phyloP scores from a whole-genome alignment of 78 protist species.

The Ministeria vibrans region DNA sequence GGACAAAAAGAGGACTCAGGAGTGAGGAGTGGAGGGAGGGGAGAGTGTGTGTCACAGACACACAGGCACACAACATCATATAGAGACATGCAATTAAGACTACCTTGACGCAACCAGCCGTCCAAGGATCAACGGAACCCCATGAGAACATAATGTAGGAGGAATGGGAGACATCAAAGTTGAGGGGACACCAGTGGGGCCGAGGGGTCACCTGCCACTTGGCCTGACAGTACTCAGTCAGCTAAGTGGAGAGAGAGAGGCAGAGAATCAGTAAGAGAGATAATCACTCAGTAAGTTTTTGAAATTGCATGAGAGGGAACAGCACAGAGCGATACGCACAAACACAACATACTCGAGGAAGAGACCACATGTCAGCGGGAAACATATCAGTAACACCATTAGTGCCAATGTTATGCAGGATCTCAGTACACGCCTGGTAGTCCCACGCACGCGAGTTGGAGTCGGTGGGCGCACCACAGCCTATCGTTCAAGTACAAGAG shows the following conservation, averaged over 20 bases:
- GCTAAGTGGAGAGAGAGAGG: neutral
- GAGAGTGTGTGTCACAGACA: neutral
- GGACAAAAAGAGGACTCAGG: neutral
- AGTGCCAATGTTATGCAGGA: constrained; percentile 10
- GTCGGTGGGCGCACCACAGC: neutral
- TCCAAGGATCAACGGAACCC: constrained; percentile 53
- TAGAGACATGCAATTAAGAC: neutral
- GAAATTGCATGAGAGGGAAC: neutral
- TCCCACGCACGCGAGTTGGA: constrained; percentile 15
- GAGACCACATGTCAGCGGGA: neutral
- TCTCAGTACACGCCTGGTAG: constrained; percentile 47
- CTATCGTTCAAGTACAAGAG: too few species aligned
- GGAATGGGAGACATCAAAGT: neutral
- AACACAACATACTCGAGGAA: neutral
- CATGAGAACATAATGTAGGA: constrained; percentile 36
- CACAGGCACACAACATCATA: too few species aligned
- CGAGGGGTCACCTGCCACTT: constrained; percentile 16
- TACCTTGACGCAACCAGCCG: constrained; percentile 24
- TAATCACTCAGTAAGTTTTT: neutral
- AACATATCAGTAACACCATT: constrained; percentile 24
- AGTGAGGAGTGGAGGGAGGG: neutral
- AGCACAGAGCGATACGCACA: neutral
- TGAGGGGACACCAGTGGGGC: constrained; percentile 1
- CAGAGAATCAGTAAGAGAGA: neutral
- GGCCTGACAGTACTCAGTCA: neutral